Evolutionary conservation across 2,329 filamentous ascomycete species (phyloP), one percentile per base, ranked within the genome.

Genomic region (Fusarium goolgardi): DNA sequence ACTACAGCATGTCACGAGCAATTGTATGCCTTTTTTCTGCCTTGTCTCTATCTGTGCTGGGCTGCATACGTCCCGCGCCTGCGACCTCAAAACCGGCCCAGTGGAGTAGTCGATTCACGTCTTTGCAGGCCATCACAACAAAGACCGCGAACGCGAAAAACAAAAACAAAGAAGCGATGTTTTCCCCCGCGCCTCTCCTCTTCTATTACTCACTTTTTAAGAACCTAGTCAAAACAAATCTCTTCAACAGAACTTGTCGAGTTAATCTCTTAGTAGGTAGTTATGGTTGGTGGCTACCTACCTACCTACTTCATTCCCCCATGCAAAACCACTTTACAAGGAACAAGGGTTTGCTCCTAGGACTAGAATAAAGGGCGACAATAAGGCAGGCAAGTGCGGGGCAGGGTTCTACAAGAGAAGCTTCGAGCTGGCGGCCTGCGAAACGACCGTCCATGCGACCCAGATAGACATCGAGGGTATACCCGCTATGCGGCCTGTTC

Each of bases 391-490:
- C 51, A 49, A 44, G 31, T 43, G 58, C 55, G 55, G 59, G 59
- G 65, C 52, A 60, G 65, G 64, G 55, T 56, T 56, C 35, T 40
- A 18, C 6, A 16, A 63, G 61, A 45, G 60, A 47, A 61, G 32
- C 61, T 53, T 45, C 52, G 35, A 69, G 56, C 31, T 66, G 37
- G 37, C 25, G 46, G 45, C 52, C 66, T 31, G 21, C 35, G 31
- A 29, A 39, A 56, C 21, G 66, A 51, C 51, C 58, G 35, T 52
- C 49, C 43, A 52, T 66, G 52, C 66, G 64, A 56, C 67, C 59
- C 46, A 74, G 72, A 74, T 74, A 63, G 64, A 55, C 72, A 68
- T 71, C 66, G 59, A 61, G 71, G 62, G 40, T 64, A 57, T 64
- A 63, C 53, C 66, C 70, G 62, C 60, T 23, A 55, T 49, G 57